Base-by-base conservation (phyloP, 2,329 filamentous ascomycete genomes). In the Penicillium frequentans region DNA sequence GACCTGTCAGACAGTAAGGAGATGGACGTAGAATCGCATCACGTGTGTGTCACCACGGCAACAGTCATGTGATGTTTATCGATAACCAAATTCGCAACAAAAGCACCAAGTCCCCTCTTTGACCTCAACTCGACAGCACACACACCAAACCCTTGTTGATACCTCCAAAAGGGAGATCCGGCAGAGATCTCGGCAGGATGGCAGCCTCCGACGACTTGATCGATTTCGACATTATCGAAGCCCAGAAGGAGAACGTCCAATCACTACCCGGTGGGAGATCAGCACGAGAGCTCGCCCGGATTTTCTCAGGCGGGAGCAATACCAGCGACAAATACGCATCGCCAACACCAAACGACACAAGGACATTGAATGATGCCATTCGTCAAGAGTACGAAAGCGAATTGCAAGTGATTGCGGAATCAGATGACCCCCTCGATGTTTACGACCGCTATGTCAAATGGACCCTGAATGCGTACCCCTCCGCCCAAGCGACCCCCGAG, bases 231-330 rank as follows among this genome's bases (percentile, higher is more conserved):
- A 85, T 97, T 62, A 97, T 99, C 77, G 95, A 99, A 78, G 86
- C 85, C 47, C 93, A 97, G 68, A 99, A 99, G 78, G 95, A 99
- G 79, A 99, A 99, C 76, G 97, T 99, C 55, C 93, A 97, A 75
- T 88, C 92, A 23, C 83, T 99, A 13, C 93, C 93, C 16, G 90
- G 91, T 61, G 95, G 88, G 33, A 82, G 95, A 63, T 98, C 93
- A 42, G 95, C 93, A 46, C 90, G 88, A 78, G 93, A 95, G 53
- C 87, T 99, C 51, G 92, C 88, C 29, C 85, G 92, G 54, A 85
- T 82, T 88, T 92, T 60, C 82, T 90, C 54, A 13, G 70, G 69
- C 49, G 75, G 66, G 59, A 78, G 71, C 42, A 70, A 66, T 13
- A 49, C 47, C 5, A 64, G 67, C 33, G 81, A 86, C 54, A 84